phyloP scores from a whole-genome alignment of 176 grass and related monocot species.

The Musa schizocarpa region DNA sequence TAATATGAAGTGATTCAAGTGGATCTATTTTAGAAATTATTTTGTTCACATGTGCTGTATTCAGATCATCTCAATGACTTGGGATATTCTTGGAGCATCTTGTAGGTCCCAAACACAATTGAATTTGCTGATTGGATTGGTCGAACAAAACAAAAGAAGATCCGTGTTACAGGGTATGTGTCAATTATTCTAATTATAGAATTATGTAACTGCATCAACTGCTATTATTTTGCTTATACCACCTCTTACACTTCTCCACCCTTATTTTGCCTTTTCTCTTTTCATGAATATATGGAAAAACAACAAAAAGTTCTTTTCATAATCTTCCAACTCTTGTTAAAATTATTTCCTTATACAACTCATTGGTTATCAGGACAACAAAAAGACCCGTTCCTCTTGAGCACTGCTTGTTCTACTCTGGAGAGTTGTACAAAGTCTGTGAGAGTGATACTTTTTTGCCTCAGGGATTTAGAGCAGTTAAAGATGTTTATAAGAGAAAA shows the following conservation, averaged over 20 bases:
- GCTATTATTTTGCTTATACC: background rate
- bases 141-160: slow-evolving; percentile 93
- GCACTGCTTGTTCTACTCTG: slow-evolving; percentile 93
- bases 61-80: background rate
- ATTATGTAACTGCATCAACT: background rate
- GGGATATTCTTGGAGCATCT: slow-evolving; percentile 9
- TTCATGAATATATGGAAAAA: background rate
- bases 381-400: slow-evolving; percentile 91
- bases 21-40: background rate
- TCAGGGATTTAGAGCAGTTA: slow-evolving; percentile 79
- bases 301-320: background rate
- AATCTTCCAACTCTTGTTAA: background rate
- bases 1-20: background rate
- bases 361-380: slow-evolving; percentile 53
- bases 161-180: slow-evolving; percentile 74
- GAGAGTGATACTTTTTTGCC: slow-evolving; percentile 68
- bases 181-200: background rate
- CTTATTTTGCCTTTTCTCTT: background rate
- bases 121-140: slow-evolving; percentile 99
- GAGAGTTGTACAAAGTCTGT: slow-evolving; percentile 75
- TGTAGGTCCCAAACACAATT: slow-evolving; percentile 80
- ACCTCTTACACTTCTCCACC: too few relatives aligned
- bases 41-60: background rate
- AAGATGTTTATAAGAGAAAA: slow-evolving; percentile 82
- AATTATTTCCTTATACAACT: slow-evolving; percentile 5